Conservation (phyloP, 768 basidiomycete species). For the Phaeolepiota aurea region DNA sequence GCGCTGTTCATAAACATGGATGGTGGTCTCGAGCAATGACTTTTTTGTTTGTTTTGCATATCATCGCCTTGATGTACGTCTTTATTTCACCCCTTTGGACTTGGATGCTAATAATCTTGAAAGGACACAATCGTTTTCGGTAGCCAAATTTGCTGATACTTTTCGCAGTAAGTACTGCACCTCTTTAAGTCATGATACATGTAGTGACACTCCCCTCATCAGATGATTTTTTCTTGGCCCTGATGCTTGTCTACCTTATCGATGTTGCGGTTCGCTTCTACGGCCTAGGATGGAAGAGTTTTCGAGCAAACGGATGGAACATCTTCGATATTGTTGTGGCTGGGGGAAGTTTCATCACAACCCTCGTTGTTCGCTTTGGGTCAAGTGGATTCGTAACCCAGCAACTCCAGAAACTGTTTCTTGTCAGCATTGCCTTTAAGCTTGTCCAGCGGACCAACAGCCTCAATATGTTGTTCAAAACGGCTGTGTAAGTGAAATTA, state of each 20-base stretch:
- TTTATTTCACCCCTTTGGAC: not conserved
- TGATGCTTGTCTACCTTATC: conserved; percentile 65
- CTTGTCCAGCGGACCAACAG: conserved; percentile 82
- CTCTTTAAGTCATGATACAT: not conserved
- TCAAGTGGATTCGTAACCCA: conserved; percentile 40
- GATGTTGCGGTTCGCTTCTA: conserved; percentile 74
- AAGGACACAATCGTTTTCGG: conserved; percentile 77
- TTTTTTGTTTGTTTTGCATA: conserved; percentile 70
- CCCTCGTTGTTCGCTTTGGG: conserved; percentile 57
- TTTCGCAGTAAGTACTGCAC: conserved; percentile 45
- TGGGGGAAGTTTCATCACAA: conserved; percentile 76
- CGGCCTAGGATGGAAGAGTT: conserved; percentile 80
- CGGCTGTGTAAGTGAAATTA: conserved; percentile 66
- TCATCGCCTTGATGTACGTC: conserved; percentile 73
- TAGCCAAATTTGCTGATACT: conserved; percentile 37
- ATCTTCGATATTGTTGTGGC: conserved; percentile 81
- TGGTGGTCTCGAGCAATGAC: conserved; percentile 87
- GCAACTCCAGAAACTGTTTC: conserved; percentile 83
- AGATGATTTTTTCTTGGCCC: conserved; percentile 73
- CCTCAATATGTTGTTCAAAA: conserved; percentile 95
- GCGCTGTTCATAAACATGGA: conserved; percentile 87
- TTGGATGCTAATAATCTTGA: conserved; percentile 2
- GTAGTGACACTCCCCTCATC: conserved; percentile 4
- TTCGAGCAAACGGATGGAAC: conserved; percentile 91
- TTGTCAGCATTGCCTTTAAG: conserved; percentile 91